Conservation (phyloP, 164 flowering plant species). For the Annona cherimola region DNA sequence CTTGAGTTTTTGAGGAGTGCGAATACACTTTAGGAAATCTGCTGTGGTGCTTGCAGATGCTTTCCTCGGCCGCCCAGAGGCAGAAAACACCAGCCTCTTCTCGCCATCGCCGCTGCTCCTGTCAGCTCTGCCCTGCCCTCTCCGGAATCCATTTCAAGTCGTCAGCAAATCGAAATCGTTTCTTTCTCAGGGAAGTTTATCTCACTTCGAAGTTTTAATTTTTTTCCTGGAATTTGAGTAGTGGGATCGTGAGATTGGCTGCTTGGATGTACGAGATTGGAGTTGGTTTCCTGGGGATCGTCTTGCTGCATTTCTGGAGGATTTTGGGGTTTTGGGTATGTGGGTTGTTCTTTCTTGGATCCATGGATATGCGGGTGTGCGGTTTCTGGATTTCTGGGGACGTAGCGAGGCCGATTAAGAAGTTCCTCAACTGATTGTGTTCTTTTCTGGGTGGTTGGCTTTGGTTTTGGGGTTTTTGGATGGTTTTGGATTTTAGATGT, state of each 20-base stretch:
- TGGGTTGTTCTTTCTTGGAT: constrained; percentile 48
- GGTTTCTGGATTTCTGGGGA: constrained; percentile 50
- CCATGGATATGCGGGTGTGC: constrained; percentile 40
- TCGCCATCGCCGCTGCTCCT: background rate
- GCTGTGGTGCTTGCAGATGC: background rate
- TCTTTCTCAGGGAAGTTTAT: background rate
- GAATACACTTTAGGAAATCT: background rate
- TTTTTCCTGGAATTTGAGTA: background rate
- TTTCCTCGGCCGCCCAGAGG: background rate
- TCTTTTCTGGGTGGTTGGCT: background rate
- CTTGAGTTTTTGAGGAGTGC: background rate
- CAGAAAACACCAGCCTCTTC: background rate
- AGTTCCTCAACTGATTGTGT: background rate
- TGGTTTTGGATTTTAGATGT: background rate
- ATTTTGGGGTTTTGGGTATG: constrained; percentile 30
- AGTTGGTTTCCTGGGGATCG: background rate
- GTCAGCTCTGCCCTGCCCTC: background rate
- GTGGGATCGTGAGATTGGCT: background rate
- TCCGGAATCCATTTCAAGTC: background rate
- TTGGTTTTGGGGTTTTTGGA: constrained; percentile 1
- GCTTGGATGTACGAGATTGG: background rate
- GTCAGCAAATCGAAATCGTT: background rate
- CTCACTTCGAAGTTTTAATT: background rate
- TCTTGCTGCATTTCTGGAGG: background rate
- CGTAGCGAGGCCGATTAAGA: constrained; percentile 33